Base-by-base conservation (phyloP, 805 yeast genomes). In the Metschnikowia henanensis region DNA sequence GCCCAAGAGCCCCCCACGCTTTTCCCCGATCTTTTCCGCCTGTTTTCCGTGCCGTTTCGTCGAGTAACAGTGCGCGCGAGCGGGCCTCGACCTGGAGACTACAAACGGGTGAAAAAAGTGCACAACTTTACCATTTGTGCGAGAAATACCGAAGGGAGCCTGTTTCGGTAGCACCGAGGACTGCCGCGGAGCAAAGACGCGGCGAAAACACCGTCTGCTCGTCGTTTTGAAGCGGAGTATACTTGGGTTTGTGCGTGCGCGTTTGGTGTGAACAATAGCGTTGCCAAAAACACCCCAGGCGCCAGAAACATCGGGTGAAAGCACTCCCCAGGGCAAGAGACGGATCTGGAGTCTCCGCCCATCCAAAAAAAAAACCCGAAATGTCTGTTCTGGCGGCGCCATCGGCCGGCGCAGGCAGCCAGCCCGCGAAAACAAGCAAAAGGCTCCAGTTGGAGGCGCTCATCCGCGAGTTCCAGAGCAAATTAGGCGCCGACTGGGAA, bases 401-500 rank as follows among this genome's bases (percentile, higher is more conserved):
- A 12, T 33, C 50, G 13, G 13, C 40, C 2, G 30, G 33, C 28
- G 32, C 45, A 1, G 44, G 22, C 7, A 13, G 23, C 17, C 45
- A 35, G 31, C 45, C 46, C 9, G 35, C 29, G 13, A 49, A 50
- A 30, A 41, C 49, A 18, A 54, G 46, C 37, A 64, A 66, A 41
- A 49, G 73, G 28, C 51, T 56, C 29, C 72, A 70, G 39, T 55
- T 72, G 23, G 74, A 68, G 49, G 48, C 51, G 15, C 70, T 90
- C 45, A 87, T 91, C 57, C 73, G 77, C 29, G 88, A 85, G 42
- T 80, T 94, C 49, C 91, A 87, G 51, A 75, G 75, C 41, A 73
- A 76, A 47, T 64, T 92, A 46, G 97, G 97, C 2, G 70, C 75
- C 35, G 78, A 80, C 41, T 92, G 99, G 99, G 92, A 84, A 49